Base-by-base conservation (phyloP, 306 rosid genomes). In the Dalbergia oliveri region DNA sequence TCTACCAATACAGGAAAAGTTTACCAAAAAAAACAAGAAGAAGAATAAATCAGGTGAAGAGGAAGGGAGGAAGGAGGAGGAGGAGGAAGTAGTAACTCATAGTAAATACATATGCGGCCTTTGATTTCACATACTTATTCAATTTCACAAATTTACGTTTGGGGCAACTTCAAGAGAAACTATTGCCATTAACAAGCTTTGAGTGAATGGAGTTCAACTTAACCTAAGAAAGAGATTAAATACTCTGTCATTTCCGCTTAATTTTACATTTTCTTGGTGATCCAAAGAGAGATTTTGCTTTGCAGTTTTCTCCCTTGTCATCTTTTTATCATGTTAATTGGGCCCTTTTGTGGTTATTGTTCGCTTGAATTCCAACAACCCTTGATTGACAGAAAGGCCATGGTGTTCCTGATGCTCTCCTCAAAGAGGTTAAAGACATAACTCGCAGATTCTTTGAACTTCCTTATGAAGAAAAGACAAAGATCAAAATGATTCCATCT, bases 401-500 rank as follows among this genome's bases (percentile, higher is more conserved):
- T 54, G 96, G 96, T 44, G 75, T 95, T 79, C 88, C 98, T 50
- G 88, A 86, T 77, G 82, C 85, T 76, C 80, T 95, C 18, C 77
- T 93, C 64, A 89, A 85, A 60, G 93, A 85, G 63, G 94, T 91
- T 18, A 89, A 69, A 80, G 85, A 80, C 49, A 69, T 77, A 76
- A 66, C 94, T 0, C 94, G 86, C 72, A 88, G 66, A 31, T 91
- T 95, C 84, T 93, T 95, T 39, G 78, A 79, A 71, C 93, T 91
- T 84, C 96, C 97, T 8, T 87, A 85, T 65, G 96, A 95, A 76
- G 99, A 95, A 84, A 95, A 95, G 78, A 33, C 66, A 43, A 83
- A 93, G 79, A 90, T 95, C 85, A 91, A 89, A 86, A 78, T 95
- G 88, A 80, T 93, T 73, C 66, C 92, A 0, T 92, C 85, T 19